Evolutionary conservation across 1,284 basidiomycete genomes (phyloP).

Genomic region (Exobasidium cylindrosporum): DNA sequence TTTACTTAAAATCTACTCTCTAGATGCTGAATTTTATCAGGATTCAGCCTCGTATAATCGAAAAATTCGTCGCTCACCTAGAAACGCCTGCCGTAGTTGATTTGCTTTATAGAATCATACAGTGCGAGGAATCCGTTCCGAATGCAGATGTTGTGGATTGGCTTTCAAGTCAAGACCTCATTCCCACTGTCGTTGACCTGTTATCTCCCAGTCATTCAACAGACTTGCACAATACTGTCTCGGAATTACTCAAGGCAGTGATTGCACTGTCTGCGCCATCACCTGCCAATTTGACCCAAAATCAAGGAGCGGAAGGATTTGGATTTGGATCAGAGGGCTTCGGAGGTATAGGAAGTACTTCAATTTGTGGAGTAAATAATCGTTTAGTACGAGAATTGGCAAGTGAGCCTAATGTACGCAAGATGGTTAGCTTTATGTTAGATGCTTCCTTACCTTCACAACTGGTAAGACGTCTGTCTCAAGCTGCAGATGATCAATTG

Average conservation of each 20-base stretch:
- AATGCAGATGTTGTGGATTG: constrained; percentile 84
- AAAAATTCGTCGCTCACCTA: constrained; percentile 79
- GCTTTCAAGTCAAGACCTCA: constrained; percentile 80
- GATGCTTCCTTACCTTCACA: constrained; percentile 57
- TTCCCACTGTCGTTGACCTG: constrained; percentile 75
- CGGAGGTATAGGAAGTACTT: constrained; percentile 19
- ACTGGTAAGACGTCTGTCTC: constrained; percentile 22
- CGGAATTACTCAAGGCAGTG: constrained; percentile 90
- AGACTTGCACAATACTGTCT: constrained; percentile 80
- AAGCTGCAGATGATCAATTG: constrained; percentile 37
- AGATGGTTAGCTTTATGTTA: constrained; percentile 76
- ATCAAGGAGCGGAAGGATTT: constrained; percentile 44
- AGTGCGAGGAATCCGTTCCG: constrained; percentile 81
- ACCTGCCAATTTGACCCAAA: constrained; percentile 61
- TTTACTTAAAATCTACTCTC: too few relatives aligned
- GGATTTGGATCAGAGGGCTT: constrained; percentile 28
- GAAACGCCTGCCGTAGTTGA: constrained; percentile 89
- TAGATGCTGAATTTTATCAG: constrained; percentile 92
- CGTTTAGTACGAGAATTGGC: constrained; percentile 87
- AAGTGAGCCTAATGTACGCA: constrained; percentile 68
- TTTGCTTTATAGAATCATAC: constrained; percentile 84
- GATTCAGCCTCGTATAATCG: constrained; percentile 75
- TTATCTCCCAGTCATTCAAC: constrained; percentile 75
- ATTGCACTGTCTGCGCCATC: constrained; percentile 91
- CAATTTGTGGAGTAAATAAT: constrained; percentile 60